Base-by-base conservation (phyloP, 1,139 yeast genomes). In the Taiozyma sp. region DNA sequence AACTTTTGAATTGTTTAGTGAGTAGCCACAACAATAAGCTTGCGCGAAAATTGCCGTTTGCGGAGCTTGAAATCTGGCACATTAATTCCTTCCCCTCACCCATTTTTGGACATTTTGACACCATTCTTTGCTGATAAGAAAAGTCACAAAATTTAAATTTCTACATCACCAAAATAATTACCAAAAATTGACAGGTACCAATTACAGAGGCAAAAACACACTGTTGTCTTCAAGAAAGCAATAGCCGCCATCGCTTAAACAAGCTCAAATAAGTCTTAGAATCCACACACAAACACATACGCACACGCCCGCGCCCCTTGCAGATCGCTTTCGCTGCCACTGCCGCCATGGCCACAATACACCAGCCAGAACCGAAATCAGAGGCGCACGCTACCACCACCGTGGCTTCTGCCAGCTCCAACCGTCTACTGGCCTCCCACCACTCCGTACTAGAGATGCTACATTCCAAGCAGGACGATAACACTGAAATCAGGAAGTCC, bases 391-490 rank as follows among this genome's bases (percentile, higher is more conserved):
- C 36, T n/a, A 32, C 19, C 16, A n/a, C 36, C 34, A 30, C 34
- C 12, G 34, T 13, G 36, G 19, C 19, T n/a, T n/a, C 36, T 32
- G 19, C 19, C 8, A 32, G 19, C 9, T 48, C 57, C 12, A 52
- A 54, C 28, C 49, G 62, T 9, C 54, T 60, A 23, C 55, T 60
- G 7, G 53, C 57, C 28, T 55, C 65, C 1, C 65, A 61, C 43
- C 57, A 56, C 39, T 60, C 64, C 0, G 54, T 61, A 14, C 49
- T 55, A n/a, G 64, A 61, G 44, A 57, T 61, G n/a, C 57, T 55
- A 8, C 60, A 59, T 49, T 45, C 22, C 22, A 48, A 40, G 23
- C 44, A 47, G n/a, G 43, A 36, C 19, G 16, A 40, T 5, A 24
- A 9, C 14, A 23, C 16, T 9, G 27, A 38, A 14, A 38, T 14